phyloP scores from a whole-genome alignment of 1,139 yeast genomes.

The Taphrina deformans region DNA sequence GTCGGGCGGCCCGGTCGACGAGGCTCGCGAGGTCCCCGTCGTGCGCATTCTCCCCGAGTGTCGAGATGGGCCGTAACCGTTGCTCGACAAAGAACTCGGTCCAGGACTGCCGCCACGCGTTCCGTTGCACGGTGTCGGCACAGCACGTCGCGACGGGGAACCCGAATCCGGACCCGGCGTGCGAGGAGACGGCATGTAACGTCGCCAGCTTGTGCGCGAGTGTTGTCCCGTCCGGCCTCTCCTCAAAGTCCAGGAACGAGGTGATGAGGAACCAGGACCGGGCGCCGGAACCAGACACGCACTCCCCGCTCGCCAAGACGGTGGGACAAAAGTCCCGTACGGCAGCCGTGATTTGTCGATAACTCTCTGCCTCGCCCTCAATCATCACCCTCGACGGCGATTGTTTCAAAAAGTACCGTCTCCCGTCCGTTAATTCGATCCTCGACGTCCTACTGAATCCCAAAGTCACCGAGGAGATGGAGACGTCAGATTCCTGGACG shows the following conservation, averaged over 20 bases:
- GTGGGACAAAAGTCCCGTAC: constrained; percentile 36
- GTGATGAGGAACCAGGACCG: constrained; percentile 1
- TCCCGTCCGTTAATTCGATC: not conserved
- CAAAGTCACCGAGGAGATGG: not conserved
- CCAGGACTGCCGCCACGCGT: constrained; percentile 36
- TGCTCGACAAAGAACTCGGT: constrained; percentile 34
- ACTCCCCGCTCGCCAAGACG: constrained; percentile 32
- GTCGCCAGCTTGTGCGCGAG: constrained; percentile 34
- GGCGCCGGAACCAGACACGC: constrained; percentile 1
- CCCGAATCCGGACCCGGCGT: constrained; percentile 29
- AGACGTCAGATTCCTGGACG: not conserved
- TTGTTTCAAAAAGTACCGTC: not conserved
- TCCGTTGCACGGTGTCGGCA: constrained; percentile 36
- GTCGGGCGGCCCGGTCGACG: constrained; percentile 6
- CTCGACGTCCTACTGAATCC: not conserved
- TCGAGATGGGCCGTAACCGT: constrained; percentile 34
- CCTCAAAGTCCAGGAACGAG: constrained; percentile 11
- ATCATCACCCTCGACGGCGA: not conserved
- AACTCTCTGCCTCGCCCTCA: not conserved
- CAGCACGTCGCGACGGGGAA: constrained; percentile 36
- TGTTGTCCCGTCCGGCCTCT: not conserved
- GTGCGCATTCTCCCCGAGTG: constrained; percentile 24
- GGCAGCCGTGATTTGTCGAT: constrained; percentile 11
- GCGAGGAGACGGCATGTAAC: not conserved
- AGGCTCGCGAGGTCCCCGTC: constrained; percentile 23